Evolutionary conservation across 2,329 filamentous ascomycete genomes (phyloP).

Genomic region (Aspergillus sp.): DNA sequence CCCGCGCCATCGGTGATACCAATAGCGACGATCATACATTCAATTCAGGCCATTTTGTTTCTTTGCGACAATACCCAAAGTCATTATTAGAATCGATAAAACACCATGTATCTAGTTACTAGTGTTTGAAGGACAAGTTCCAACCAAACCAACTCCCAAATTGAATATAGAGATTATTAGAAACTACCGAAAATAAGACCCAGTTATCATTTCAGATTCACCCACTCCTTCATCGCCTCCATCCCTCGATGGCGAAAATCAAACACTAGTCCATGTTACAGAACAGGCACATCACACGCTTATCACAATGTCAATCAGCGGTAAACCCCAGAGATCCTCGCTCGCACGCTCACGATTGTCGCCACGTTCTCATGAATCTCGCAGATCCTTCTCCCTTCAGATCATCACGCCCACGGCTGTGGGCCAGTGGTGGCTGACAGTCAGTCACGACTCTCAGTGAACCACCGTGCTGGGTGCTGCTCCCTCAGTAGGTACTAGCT

Average conservation of each 20-base stretch:
- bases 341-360: background rate
- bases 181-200: background rate
- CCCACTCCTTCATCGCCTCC: background rate
- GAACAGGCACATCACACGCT: background rate
- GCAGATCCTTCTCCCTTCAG: background rate
- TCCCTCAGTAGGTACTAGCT: background rate
- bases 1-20: background rate
- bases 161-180: background rate
- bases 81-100: background rate
- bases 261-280: background rate
- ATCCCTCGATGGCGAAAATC: background rate
- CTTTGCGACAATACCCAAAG: background rate
- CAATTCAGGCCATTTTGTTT: too few species aligned
- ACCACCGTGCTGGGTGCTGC: background rate
- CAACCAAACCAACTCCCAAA: background rate
- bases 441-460: background rate
- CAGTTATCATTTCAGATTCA: background rate
- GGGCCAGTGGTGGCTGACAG: background rate
- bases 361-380: background rate
- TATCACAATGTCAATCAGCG: conserved; percentile 10
- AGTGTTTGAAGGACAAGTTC: background rate
- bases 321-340: conserved; percentile 7
- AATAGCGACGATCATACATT: too few species aligned
- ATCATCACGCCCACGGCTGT: background rate
- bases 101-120: background rate